Conservation (phyloP, 345 rosid genomes). For the Syzygium grande region DNA sequence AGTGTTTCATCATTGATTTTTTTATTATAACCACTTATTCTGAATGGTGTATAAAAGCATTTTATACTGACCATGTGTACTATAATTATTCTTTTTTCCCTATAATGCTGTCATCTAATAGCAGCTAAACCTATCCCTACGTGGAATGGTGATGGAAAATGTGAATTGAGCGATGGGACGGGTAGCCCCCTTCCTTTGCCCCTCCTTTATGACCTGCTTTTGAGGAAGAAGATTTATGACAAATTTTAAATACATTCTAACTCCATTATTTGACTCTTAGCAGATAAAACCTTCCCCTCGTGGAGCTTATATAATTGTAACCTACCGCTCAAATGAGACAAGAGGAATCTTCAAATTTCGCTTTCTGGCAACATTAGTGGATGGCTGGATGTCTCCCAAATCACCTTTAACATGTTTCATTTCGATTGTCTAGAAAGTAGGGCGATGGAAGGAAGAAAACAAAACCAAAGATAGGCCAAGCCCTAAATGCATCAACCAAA, state of each 20-base stretch:
- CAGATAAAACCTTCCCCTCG: not conserved
- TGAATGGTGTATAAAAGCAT: not conserved
- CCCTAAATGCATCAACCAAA: not conserved
- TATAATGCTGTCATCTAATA: not conserved
- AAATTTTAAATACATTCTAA: not conserved
- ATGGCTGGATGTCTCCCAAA: not conserved
- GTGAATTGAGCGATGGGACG: not conserved
- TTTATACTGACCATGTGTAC: not conserved
- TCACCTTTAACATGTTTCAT: not conserved
- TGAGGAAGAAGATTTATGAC: not conserved
- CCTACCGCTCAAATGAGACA: not conserved
- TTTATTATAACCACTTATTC: not conserved
- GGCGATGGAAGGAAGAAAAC: not conserved
- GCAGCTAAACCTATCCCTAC: not conserved
- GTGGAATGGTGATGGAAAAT: not conserved
- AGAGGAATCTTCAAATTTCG: not conserved
- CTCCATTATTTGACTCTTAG: not conserved
- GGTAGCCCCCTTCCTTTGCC: not conserved
- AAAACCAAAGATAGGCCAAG: not conserved
- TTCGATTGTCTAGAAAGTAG: not conserved
- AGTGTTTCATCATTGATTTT: not conserved
- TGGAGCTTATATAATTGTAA: not conserved
- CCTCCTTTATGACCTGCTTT: not conserved
- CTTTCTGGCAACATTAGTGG: not conserved
- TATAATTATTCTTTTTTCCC: not conserved